Evolutionary conservation across 257 asterid species (phyloP).

Genomic region (Petrea volubilis): DNA sequence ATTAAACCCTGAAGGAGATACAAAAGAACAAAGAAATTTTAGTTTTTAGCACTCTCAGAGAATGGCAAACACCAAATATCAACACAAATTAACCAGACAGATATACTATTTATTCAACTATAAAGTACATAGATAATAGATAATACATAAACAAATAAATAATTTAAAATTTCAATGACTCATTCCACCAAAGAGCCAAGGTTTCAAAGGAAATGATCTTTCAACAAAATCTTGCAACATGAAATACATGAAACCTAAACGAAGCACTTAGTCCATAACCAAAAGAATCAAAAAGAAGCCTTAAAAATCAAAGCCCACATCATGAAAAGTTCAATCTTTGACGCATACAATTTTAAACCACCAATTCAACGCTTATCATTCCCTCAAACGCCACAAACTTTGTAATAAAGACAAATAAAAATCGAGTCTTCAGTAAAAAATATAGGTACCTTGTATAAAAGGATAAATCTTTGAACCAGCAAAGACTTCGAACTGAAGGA

Average conservation of each 20-base stretch:
- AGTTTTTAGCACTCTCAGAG: neutral
- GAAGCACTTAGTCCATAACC: neutral
- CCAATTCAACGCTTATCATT: neutral
- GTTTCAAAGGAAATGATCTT: conserved; percentile 16
- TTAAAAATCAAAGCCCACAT: conserved; percentile 20
- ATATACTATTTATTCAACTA: neutral
- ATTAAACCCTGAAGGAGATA: conserved; percentile 47
- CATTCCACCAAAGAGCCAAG: conserved; percentile 28
- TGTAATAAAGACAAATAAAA: neutral
- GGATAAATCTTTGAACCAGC: neutral
- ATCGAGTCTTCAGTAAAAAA: conserved; percentile 2
- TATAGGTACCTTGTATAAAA: conserved; percentile 34
- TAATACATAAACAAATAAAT: too few species aligned
- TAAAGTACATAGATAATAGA: too few species aligned
- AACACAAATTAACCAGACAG: neutral
- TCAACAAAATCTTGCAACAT: conserved; percentile 21
- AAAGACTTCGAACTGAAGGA: conserved; percentile 18
- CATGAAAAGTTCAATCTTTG: conserved; percentile 31
- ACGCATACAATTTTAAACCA: neutral
- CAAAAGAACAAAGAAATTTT: conserved; percentile 11
- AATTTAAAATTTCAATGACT: conserved; percentile 16
- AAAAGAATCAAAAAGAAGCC: neutral
- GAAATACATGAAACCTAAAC: neutral
- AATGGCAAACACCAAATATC: conserved; percentile 17
- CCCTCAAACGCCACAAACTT: neutral